These are phyloP conservation scores for Cercophora samala DNA, from an alignment of 495 filamentous ascomycete species.

Conservation along the genomic window DNA sequence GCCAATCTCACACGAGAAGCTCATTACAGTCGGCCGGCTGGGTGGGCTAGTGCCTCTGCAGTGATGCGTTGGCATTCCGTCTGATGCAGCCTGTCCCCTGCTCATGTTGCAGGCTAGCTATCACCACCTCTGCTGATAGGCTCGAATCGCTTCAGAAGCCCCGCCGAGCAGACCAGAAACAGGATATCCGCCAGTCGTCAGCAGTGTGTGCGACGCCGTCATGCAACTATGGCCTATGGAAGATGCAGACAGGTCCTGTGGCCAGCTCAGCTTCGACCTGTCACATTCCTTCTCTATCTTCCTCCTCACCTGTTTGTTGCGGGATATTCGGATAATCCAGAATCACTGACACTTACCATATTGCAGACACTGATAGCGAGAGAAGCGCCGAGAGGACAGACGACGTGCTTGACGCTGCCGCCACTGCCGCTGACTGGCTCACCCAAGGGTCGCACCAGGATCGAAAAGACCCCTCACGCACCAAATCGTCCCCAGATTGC, in stretches of 20 bases:
- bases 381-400: neutral
- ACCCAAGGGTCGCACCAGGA: neutral
- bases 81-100: neutral
- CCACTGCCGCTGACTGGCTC: neutral
- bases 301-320: neutral
- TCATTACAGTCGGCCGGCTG: neutral
- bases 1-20: neutral
- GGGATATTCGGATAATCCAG: neutral
- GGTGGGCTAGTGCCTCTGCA: neutral
- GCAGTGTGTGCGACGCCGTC: neutral
- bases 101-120: neutral
- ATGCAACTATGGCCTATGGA: neutral
- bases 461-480: neutral
- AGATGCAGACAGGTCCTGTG: neutral
- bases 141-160: neutral
- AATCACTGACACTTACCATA: neutral
- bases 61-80: neutral
- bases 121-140: neutral
- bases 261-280: conserved; percentile 28
- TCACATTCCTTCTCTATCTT: conserved; percentile 23
- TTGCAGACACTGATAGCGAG: neutral
- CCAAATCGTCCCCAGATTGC: neutral
- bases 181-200: neutral
- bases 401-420: neutral
- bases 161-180: neutral